Base-by-base conservation (phyloP, 139 green algal genomes). In the Zygnema cylindricum region DNA sequence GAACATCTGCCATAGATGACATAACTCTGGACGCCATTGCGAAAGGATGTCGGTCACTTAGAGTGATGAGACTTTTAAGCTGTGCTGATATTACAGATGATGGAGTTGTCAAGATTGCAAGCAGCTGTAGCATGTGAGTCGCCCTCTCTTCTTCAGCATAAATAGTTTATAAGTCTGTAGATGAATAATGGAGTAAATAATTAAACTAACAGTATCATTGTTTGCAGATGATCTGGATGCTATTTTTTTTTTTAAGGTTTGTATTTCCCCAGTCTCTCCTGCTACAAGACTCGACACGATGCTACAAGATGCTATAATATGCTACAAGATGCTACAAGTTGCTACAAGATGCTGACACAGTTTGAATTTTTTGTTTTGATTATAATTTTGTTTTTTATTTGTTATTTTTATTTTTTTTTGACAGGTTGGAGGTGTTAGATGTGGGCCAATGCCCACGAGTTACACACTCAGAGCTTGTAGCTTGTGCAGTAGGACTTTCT, bases 341-440 rank as follows among this genome's bases (percentile, higher is more conserved):
- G 49, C 16, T 63, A 16, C 49, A 63, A 25, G 49, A 25, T 7
- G 49, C 7, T 63, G 49, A 16, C 7, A 7, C 49, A 63, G 7
- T 63, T 63, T 63, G 49, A 16, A 16, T 7, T 7, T 63, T 63
- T 7, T 63, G n/a, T n/a, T n/a, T 16, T 63, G 49, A 63, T 63
- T 7, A 7, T 16, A 16, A 16, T 63, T 63, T 7, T 63, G 49
- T 7, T 63, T 7, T 63, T 7, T 16, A 63, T 63, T 25, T 63
- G 16, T 63, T 63, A 63, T 63, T 7, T 16, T 25, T 63, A 63
- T 63, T 63, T 25, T 63, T 7, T 16, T 25, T 63, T 25, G 7
- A 16, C 71, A 79, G 71, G 71, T 16, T 79, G 71, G 16, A 79
- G 71, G 71, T 79, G 36, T 16, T 79, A 16, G 71, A 79, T 43